Evolutionary conservation across 2,329 filamentous ascomycete genomes (phyloP).

Genomic region (Ophiosphaerella herpotricha): DNA sequence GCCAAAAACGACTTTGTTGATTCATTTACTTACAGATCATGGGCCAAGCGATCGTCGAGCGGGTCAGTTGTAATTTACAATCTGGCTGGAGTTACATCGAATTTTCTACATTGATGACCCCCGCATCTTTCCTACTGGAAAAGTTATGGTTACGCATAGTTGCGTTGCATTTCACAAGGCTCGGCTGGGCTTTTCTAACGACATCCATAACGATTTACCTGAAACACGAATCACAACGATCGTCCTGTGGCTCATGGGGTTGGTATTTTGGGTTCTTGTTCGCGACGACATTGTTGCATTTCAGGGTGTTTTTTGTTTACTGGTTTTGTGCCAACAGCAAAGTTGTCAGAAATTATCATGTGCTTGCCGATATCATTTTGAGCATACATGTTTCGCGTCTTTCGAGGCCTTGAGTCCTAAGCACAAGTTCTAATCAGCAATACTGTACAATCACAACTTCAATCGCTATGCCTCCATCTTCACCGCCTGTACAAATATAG

Average conservation of each 20-base stretch:
- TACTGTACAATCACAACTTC: not conserved
- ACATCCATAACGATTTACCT: constrained; percentile 14
- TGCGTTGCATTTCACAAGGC: constrained; percentile 10
- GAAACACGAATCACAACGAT: not conserved
- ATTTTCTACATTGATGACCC: constrained; percentile 3
- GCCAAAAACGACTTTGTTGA: not conserved
- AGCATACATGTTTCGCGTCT: not conserved
- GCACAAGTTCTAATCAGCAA: not conserved
- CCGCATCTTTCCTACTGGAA: constrained; percentile 9
- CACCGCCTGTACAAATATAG: too few relatives aligned
- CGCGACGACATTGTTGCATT: constrained; percentile 17
- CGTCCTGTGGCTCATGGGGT: not conserved
- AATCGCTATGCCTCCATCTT: not conserved
- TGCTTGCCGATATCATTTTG: not conserved
- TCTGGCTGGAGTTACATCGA: not conserved
- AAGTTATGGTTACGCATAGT: constrained; percentile 14
- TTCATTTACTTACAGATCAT: not conserved
- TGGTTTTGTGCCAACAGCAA: constrained; percentile 10
- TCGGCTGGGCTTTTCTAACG: constrained; percentile 14
- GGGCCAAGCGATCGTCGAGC: not conserved
- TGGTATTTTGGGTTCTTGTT: not conserved
- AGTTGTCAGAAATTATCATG: constrained; percentile 4
- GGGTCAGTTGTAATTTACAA: not conserved
- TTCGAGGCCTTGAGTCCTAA: not conserved
- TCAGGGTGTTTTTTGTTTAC: constrained; percentile 12